phyloP scores from a whole-genome alignment of 2,329 filamentous ascomycete species.

The Claviceps africana region DNA sequence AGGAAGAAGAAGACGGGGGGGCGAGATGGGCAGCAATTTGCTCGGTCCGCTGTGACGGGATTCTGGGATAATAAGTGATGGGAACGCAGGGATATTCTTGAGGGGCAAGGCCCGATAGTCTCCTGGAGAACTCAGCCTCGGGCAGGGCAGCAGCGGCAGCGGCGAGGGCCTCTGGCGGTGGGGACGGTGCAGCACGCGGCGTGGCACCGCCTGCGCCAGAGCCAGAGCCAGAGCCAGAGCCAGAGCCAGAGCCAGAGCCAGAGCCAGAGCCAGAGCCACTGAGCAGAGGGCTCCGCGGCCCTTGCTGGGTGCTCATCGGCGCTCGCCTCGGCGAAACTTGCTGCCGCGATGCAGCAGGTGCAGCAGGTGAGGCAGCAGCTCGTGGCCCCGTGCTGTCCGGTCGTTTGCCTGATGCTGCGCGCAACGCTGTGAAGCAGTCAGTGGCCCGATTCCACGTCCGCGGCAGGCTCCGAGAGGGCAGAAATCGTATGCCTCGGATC shows the following conservation, averaged over 20 bases:
- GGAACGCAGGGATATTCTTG: slow-evolving; percentile 8
- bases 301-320: no score
- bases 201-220: background rate
- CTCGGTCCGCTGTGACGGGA: slow-evolving; percentile 35
- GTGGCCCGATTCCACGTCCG: slow-evolving; percentile 5
- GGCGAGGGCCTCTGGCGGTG: background rate
- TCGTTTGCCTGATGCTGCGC: background rate
- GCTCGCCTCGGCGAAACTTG: background rate
- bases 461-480: slow-evolving; percentile 3
- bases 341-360: background rate
- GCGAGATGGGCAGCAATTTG: slow-evolving; percentile 43
- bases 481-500: slow-evolving; percentile 5
- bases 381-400: no score
- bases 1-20: slow-evolving; percentile 8
- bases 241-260: background rate
- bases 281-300: no score
- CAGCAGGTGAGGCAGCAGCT: background rate
- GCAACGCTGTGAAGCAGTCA: slow-evolving; percentile 4
- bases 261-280: background rate
- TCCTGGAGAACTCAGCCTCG: slow-evolving; percentile 7
- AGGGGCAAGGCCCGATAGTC: slow-evolving; percentile 19
- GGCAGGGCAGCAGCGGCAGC: background rate
- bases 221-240: background rate
- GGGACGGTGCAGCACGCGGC: background rate
- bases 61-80: slow-evolving; percentile 20